Evolutionary conservation across 83 land plant genomes (phyloP).

Genomic region (Picea engelmannii): DNA sequence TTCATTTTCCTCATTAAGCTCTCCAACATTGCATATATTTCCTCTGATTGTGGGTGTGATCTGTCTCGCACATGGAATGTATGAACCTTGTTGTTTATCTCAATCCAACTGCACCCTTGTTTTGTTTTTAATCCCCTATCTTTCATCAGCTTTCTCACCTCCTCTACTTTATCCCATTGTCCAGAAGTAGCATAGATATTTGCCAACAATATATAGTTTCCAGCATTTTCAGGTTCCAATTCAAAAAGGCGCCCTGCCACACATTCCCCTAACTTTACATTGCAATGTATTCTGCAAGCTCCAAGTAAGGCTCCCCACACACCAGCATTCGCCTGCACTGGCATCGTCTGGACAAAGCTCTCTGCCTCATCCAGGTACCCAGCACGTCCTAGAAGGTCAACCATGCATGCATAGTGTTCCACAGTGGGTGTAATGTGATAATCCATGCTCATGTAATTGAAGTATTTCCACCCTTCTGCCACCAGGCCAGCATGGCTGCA

Average conservation of each 20-base stretch:
- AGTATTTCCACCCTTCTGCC: slow-evolving; percentile 43
- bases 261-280: slow-evolving; percentile 10
- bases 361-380: slow-evolving; percentile 57
- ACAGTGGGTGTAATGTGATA: slow-evolving; percentile 40
- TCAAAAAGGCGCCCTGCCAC: slow-evolving; percentile 19
- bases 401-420: slow-evolving; percentile 60
- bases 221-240: slow-evolving; percentile 25
- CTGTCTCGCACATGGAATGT: slow-evolving; percentile 15
- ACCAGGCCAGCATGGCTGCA: slow-evolving; percentile 45
- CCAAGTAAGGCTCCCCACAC: no score
- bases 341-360: slow-evolving; percentile 48
- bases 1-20: no score
- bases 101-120: slow-evolving; percentile 28
- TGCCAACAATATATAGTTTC: neutral
- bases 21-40: no score
- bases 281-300: slow-evolving; percentile 44
- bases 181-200: slow-evolving; percentile 23
- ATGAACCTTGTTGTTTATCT: slow-evolving; percentile 14
- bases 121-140: neutral
- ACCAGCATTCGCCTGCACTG: slow-evolving; percentile 46
- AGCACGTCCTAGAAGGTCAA: slow-evolving; percentile 61
- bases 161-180: neutral
- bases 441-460: slow-evolving; percentile 38
- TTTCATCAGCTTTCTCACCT: slow-evolving; percentile 3
- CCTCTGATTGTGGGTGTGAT: no score